Conservation (phyloP, 768 basidiomycete species). For the Hericium coralloides region DNA sequence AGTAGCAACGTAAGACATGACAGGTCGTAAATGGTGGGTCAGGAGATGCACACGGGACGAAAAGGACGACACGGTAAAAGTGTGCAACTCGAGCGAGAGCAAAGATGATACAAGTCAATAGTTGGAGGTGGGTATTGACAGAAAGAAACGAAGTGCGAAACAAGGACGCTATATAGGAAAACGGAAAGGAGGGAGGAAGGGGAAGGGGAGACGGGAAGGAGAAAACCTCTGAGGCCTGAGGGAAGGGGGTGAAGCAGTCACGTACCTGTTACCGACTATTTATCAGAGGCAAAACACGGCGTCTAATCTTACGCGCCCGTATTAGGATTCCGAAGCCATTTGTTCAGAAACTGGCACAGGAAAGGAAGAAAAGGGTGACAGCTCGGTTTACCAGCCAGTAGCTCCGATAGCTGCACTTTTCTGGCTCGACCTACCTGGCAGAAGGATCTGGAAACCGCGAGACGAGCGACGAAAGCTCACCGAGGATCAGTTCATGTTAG, state of each 20-base stretch:
- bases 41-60: neutral
- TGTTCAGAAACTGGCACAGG: too few relatives aligned
- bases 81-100: constrained; percentile 7
- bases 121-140: neutral
- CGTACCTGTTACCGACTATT: constrained; percentile 4
- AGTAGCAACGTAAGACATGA: constrained; percentile 3
- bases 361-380: too few relatives aligned
- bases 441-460: too few relatives aligned
- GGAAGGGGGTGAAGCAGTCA: neutral
- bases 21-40: neutral
- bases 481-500: too few relatives aligned
- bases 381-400: too few relatives aligned
- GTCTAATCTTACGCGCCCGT: too few relatives aligned
- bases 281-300: neutral
- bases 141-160: constrained; percentile 9
- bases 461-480: too few relatives aligned
- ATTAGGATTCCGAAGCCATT: too few relatives aligned
- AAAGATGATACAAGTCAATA: constrained; percentile 10
- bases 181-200: neutral
- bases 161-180: constrained; percentile 2
- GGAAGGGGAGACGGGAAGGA: neutral
- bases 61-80: constrained; percentile 11
- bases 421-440: too few relatives aligned
- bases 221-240: neutral
- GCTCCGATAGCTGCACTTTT: too few relatives aligned